phyloP scores from a whole-genome alignment of 164 flowering plant species.

The Platanus orientalis region DNA sequence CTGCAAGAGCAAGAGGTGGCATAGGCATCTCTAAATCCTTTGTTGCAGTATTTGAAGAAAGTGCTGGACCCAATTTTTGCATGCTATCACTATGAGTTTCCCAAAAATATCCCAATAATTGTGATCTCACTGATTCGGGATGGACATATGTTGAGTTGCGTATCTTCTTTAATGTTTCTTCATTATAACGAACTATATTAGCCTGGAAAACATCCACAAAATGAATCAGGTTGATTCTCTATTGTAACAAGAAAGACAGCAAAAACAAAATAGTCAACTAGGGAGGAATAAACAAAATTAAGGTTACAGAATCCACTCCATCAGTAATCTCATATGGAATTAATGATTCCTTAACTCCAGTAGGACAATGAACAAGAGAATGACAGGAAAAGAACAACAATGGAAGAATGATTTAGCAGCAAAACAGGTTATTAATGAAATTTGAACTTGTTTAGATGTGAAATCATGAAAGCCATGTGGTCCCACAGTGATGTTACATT shows the following conservation, averaged over 20 bases:
- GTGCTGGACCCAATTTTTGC: slow-evolving; percentile 21
- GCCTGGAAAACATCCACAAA: slow-evolving; percentile 45
- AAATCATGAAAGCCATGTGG: too few species aligned
- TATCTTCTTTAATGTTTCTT: slow-evolving; percentile 62
- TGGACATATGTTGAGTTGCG: slow-evolving; percentile 26
- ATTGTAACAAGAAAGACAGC: not conserved
- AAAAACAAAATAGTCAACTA: not conserved
- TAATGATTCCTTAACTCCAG: slow-evolving; percentile 1
- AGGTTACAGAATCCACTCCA: not conserved
- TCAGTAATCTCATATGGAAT: not conserved
- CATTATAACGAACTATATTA: slow-evolving; percentile 73
- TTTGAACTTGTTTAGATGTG: too few species aligned
- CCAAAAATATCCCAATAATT: slow-evolving; percentile 22
- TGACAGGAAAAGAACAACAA: not conserved
- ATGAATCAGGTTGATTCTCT: not conserved
- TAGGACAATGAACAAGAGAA: not conserved
- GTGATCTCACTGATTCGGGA: slow-evolving; percentile 34
- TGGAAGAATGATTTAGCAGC: not conserved
- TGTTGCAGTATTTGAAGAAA: slow-evolving; percentile 31
- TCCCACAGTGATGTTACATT: too few species aligned
- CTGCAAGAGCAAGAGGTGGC: slow-evolving; percentile 84
- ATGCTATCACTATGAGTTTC: slow-evolving; percentile 22
- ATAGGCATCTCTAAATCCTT: slow-evolving; percentile 80
- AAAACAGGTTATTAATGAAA: not conserved
- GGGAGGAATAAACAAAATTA: not conserved